Conservation (phyloP, 1,284 basidiomycete genomes). For the Austroboletus novae-zelandiae region DNA sequence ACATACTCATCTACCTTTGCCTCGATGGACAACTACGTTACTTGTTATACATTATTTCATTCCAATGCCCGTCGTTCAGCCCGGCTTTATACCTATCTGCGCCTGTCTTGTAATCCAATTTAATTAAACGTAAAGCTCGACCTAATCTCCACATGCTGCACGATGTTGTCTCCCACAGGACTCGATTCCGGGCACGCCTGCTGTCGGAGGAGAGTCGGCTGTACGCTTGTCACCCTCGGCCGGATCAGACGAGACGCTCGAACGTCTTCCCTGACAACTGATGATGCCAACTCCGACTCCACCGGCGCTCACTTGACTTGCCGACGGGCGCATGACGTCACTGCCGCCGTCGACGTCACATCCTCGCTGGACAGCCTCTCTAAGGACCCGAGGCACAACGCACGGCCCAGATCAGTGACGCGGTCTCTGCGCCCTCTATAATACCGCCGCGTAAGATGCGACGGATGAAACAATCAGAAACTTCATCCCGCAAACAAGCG, state of each 20-base stretch:
- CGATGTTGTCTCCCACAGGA: too few species aligned
- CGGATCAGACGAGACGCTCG: slow-evolving; percentile 44
- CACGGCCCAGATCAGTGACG: too few species aligned
- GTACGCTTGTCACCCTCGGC: slow-evolving; percentile 46
- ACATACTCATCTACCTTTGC: slow-evolving; percentile 7
- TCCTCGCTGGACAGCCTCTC: slow-evolving; percentile 17
- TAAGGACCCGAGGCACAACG: too few species aligned
- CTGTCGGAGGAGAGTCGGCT: not conserved
- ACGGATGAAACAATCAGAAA: too few species aligned
- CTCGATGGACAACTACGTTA: not conserved
- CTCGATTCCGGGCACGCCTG: not conserved
- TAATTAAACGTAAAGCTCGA: not conserved
- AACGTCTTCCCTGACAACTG: too few species aligned
- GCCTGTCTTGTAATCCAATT: slow-evolving; percentile 8
- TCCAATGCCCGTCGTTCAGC: not conserved
- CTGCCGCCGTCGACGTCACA: slow-evolving; percentile 2
- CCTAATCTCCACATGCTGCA: too few species aligned
- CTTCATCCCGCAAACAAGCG: too few species aligned
- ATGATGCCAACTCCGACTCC: slow-evolving; percentile 29
- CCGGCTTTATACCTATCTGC: slow-evolving; percentile 9
- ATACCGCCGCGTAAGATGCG: too few species aligned
- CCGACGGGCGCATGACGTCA: not conserved
- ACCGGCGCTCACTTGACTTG: slow-evolving; percentile 25
- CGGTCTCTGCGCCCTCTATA: too few species aligned
- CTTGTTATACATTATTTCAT: not conserved